phyloP scores from a whole-genome alignment of 495 filamentous ascomycete genomes.

The Penicillium robsamsonii region DNA sequence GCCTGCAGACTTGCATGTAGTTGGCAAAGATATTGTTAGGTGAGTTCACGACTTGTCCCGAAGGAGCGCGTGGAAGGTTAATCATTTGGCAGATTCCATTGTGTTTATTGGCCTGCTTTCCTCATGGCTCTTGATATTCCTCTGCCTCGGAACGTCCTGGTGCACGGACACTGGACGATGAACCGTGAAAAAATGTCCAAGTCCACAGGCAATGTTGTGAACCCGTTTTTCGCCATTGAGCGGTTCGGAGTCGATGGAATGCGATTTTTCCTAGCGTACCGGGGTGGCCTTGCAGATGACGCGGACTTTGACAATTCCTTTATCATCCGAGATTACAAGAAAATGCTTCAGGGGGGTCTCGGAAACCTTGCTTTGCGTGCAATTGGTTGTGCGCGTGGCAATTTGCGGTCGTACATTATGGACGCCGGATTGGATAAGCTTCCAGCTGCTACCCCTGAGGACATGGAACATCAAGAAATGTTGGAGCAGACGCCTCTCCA shows the following conservation, averaged over 20 bases:
- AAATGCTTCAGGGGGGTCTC: slow-evolving; percentile 65
- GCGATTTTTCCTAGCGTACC: slow-evolving; percentile 80
- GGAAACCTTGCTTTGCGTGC: slow-evolving; percentile 78
- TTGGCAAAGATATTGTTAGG: slow-evolving; percentile 94
- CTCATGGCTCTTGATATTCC: slow-evolving; percentile 85
- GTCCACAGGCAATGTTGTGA: slow-evolving; percentile 89
- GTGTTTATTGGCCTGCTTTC: slow-evolving; percentile 97
- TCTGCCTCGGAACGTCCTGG: slow-evolving; percentile 75
- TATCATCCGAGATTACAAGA: slow-evolving; percentile 77
- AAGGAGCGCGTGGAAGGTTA: slow-evolving; percentile 10
- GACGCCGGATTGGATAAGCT: slow-evolving; percentile 36
- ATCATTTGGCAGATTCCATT: slow-evolving; percentile 65
- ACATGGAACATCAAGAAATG: slow-evolving; percentile 33
- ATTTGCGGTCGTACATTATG: slow-evolving; percentile 53
- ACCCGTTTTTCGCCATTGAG: slow-evolving; percentile 88
- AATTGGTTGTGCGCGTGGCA: slow-evolving; percentile 64
- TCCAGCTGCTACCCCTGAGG: slow-evolving; percentile 25
- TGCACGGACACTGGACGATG: slow-evolving; percentile 94
- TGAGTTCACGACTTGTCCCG: slow-evolving; percentile 27
- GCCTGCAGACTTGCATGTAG: slow-evolving; percentile 89
- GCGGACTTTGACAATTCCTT: slow-evolving; percentile 77
- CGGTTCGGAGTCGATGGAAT: slow-evolving; percentile 84
- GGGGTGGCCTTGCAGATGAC: slow-evolving; percentile 72
- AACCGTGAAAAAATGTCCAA: slow-evolving; percentile 92
- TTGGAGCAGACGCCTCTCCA: slow-evolving; percentile 35